Conservation (phyloP, 2,329 filamentous ascomycete species). For the Truncatella angustata region DNA sequence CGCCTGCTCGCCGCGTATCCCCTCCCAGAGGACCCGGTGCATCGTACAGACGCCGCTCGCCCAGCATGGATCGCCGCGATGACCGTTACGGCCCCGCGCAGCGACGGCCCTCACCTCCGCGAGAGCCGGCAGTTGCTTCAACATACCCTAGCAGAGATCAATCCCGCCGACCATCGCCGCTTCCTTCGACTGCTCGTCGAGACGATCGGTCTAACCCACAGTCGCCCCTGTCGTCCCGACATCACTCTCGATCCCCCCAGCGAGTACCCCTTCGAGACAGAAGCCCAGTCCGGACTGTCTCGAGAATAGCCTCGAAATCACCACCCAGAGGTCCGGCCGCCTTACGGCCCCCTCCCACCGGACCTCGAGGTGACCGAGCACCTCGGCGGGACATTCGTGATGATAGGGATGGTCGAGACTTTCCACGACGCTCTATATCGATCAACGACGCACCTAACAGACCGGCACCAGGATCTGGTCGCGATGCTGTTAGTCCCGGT, state of each 20-base stretch:
- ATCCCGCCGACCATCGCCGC: conserved; percentile 54
- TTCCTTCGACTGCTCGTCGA: conserved; percentile 42
- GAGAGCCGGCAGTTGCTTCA: conserved; percentile 49
- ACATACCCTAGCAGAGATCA: conserved; percentile 48
- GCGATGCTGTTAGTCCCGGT: conserved; percentile 43
- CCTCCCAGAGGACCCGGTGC: conserved; percentile 37
- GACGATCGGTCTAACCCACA: conserved; percentile 46
- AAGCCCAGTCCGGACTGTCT: conserved; percentile 17
- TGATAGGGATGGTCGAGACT: conserved; percentile 37
- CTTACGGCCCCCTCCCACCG: conserved; percentile 49
- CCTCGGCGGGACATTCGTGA: conserved; percentile 16
- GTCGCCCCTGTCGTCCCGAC: conserved; percentile 33
- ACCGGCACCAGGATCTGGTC: conserved; percentile 21
- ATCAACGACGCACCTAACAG: conserved; percentile 30
- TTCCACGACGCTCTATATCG: conserved; percentile 23
- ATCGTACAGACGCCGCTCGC: conserved; percentile 52
- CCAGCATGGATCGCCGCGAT: conserved; percentile 48
- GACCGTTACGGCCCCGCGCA: conserved; percentile 37
- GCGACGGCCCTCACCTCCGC: conserved; percentile 46
- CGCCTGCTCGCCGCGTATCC: conserved; percentile 34
- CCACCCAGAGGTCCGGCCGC: conserved; percentile 56
- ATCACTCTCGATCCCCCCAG: conserved; percentile 28
- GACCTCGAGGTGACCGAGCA: conserved; percentile 26
- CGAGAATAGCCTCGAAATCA: conserved; percentile 34
- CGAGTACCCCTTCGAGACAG: conserved; percentile 22